Evolutionary conservation across 148 eudicot genomes (phyloP).

Genomic region (Polygonum aviculare): DNA sequence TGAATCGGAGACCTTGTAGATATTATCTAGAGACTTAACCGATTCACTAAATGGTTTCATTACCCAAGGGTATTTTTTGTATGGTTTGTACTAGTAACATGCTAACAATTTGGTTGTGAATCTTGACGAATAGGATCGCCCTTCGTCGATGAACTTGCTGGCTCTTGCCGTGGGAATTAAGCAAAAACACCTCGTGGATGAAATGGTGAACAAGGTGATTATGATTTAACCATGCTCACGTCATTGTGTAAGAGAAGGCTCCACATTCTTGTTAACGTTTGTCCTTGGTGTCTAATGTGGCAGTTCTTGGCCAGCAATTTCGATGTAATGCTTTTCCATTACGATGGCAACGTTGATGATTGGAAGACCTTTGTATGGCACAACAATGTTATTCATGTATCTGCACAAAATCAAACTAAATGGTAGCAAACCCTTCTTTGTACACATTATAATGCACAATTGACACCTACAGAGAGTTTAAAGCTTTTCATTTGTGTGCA

Average conservation of each 20-base stretch:
- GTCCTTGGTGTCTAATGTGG: conserved; percentile 12
- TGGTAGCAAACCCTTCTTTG: conserved; percentile 34
- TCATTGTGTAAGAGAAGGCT: neutral
- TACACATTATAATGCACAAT: neutral
- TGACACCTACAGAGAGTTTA: too few species aligned
- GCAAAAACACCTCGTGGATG: conserved; percentile 58
- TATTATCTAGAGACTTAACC: too few species aligned
- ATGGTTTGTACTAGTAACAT: neutral
- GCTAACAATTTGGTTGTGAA: neutral
- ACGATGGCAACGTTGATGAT: conserved; percentile 67
- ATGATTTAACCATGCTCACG: neutral
- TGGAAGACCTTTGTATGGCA: conserved; percentile 77
- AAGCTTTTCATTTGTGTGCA: neutral
- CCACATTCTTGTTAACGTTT: neutral
- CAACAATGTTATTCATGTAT: conserved; percentile 57
- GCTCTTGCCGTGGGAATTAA: conserved; percentile 65
- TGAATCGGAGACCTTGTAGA: too few species aligned
- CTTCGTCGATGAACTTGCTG: conserved; percentile 36
- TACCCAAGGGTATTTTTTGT: neutral
- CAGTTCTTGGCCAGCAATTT: conserved; percentile 65
- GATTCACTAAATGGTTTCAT: too few species aligned
- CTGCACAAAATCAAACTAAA: conserved; percentile 83
- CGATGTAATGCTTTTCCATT: conserved; percentile 78
- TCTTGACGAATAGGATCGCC: conserved; percentile 29
- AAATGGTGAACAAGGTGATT: conserved; percentile 27